Conservation (phyloP, 148 eudicot genomes). For the Silene latifolia region DNA sequence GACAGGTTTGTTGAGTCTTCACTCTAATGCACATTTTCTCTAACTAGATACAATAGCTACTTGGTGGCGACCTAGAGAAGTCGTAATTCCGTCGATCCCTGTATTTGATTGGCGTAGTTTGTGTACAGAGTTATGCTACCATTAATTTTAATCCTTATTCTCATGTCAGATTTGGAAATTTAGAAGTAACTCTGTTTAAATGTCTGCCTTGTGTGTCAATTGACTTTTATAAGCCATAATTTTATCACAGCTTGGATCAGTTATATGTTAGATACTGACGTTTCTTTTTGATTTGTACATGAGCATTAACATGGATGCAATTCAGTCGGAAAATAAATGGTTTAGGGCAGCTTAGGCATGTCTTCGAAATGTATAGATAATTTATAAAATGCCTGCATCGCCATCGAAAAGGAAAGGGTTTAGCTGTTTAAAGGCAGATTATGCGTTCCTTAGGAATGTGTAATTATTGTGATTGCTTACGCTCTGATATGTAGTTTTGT, state of each 20-base stretch:
- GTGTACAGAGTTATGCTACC: background rate
- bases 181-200: background rate
- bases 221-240: background rate
- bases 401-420: background rate
- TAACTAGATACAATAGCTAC: background rate
- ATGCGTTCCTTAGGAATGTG: background rate
- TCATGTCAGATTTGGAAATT: background rate
- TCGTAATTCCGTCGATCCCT: background rate
- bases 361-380: background rate
- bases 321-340: background rate
- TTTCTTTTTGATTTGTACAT: background rate
- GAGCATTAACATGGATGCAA: background rate
- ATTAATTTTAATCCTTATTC: background rate
- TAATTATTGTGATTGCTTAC: background rate
- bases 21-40: background rate
- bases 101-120: background rate
- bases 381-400: background rate
- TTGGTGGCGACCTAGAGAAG: background rate
- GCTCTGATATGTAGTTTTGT: background rate
- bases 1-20: conserved; percentile 60
- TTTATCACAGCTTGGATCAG: background rate
- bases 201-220: background rate
- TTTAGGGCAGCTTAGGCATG: background rate
- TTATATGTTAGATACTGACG: background rate
- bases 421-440: background rate